Evolutionary conservation across 306 rosid species (phyloP).

Genomic region (Quercus glauca): DNA sequence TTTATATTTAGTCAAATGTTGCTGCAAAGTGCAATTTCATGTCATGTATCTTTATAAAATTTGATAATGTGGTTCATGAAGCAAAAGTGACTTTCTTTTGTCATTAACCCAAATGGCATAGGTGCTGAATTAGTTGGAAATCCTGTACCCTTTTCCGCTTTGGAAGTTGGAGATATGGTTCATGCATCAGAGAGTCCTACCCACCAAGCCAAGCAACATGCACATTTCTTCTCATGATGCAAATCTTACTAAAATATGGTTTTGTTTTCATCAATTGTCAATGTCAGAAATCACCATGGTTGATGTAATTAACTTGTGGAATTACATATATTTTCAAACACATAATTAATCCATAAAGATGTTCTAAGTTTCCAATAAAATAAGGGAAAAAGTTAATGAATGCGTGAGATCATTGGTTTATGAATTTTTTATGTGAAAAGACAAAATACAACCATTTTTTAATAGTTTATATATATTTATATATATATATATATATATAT

Average conservation of each 20-base stretch:
- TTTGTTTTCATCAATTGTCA: background rate
- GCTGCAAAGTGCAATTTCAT: slow-evolving; percentile 36
- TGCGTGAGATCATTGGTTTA: too few relatives aligned
- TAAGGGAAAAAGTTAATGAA: too few relatives aligned
- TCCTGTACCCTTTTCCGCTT: background rate
- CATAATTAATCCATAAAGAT: too few relatives aligned
- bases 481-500: too few relatives aligned
- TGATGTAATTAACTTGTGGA: too few relatives aligned
- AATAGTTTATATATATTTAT: too few relatives aligned
- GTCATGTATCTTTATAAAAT: slow-evolving; percentile 16
- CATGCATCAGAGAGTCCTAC: background rate
- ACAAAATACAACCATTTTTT: too few relatives aligned
- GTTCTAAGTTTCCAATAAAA: too few relatives aligned
- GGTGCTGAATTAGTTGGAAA: slow-evolving; percentile 4
- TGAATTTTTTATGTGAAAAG: too few relatives aligned
- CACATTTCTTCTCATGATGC: background rate
- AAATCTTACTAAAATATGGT: background rate
- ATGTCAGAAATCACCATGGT: too few relatives aligned
- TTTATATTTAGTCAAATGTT: slow-evolving; percentile 40
- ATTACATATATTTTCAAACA: too few relatives aligned
- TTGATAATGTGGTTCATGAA: slow-evolving; percentile 23
- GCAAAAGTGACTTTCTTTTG: slow-evolving; percentile 37
- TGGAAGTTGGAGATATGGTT: background rate
- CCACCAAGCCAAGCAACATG: background rate
- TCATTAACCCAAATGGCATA: slow-evolving; percentile 9